Evolutionary conservation across 768 basidiomycete genomes (phyloP).

Genomic region (Lactarius sanguifluus): DNA sequence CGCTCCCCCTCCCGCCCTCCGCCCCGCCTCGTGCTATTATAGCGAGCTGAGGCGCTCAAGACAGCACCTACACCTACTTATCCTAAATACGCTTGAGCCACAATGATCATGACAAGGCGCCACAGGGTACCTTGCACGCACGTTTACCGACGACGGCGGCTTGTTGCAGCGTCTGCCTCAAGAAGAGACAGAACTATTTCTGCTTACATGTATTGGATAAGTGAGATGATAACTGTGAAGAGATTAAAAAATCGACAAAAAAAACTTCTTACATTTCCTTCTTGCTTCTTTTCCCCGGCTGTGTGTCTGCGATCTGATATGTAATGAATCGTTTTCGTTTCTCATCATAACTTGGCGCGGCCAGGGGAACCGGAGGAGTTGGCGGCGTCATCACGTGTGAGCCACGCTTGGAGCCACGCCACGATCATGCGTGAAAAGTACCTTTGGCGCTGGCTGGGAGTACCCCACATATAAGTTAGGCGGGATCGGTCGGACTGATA

Average conservation of each 20-base stretch:
- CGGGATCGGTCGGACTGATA: neutral
- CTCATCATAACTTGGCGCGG: neutral
- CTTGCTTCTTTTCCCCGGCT: neutral
- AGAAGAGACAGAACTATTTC: constrained; percentile 9
- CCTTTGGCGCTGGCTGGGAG: neutral
- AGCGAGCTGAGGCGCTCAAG: neutral
- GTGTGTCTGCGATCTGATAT: neutral
- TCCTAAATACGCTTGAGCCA: neutral
- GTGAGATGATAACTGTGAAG: neutral
- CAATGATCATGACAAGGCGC: neutral
- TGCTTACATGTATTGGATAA: neutral
- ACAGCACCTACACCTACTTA: neutral
- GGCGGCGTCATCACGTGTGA: constrained; percentile 8
- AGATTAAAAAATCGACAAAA: neutral
- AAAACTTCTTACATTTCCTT: neutral
- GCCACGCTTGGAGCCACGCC: neutral
- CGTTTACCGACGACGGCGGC: neutral
- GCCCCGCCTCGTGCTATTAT: constrained; percentile 3
- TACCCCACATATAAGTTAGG: neutral
- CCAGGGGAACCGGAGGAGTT: neutral
- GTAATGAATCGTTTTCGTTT: neutral
- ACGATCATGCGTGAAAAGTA: constrained; percentile 12
- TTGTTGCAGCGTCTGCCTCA: neutral
- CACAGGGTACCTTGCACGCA: constrained; percentile 11
- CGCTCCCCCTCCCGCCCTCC: neutral